Evolutionary conservation across 331 rosid species (phyloP).

Genomic region (Acacia pycnantha): DNA sequence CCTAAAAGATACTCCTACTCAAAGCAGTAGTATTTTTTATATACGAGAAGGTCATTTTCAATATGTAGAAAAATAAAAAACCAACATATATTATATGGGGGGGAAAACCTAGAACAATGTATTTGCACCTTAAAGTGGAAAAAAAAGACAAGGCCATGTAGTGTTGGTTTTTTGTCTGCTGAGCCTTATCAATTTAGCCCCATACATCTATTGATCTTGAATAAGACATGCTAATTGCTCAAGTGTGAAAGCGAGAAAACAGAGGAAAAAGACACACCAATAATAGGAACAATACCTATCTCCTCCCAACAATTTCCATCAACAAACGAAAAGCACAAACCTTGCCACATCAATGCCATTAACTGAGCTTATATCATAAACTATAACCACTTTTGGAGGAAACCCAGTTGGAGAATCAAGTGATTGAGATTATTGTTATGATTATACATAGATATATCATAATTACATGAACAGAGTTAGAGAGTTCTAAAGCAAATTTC

Average conservation of each 20-base stretch:
- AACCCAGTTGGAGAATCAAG: background rate
- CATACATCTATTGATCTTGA: background rate
- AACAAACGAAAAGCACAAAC: background rate
- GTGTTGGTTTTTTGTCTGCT: background rate
- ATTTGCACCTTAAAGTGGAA: background rate
- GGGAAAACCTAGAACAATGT: background rate
- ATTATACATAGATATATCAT: background rate
- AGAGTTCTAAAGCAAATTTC: conserved; percentile 24
- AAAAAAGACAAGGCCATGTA: conserved; percentile 1
- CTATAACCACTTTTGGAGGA: background rate
- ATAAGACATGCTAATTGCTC: background rate
- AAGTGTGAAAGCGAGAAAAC: background rate
- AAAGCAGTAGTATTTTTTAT: background rate
- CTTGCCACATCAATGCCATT: background rate
- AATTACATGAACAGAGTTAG: background rate
- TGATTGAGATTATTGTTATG: background rate
- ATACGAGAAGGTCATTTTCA: background rate
- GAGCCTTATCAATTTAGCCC: background rate
- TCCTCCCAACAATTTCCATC: background rate
- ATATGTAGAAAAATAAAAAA: background rate
- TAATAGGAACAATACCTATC: background rate
- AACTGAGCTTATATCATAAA: background rate
- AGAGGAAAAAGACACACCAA: background rate
- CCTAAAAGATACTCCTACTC: background rate
- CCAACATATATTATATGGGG: background rate